Evolutionary conservation across 2,329 filamentous ascomycete species (phyloP), one percentile per base, ranked within the genome.

Genomic region (Fusarium pilosicola): DNA sequence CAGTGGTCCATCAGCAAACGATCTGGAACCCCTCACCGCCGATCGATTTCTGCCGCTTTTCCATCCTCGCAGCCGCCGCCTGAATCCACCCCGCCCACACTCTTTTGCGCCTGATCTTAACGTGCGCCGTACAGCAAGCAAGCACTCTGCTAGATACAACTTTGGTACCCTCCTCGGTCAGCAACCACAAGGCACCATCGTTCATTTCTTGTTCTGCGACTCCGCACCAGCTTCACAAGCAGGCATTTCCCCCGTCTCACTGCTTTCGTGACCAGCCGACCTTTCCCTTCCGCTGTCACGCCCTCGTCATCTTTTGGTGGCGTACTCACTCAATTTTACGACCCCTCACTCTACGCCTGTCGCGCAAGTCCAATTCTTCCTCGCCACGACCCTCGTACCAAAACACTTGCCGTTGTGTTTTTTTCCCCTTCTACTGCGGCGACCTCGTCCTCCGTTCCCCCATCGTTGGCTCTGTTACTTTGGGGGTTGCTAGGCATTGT

Each of bases 1-100:
- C 56, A 70, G 65, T 54, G 24, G n/a, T 67, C 76, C 70, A 76
- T 72, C 64, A 68, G 62, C 55, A 64, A 74, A 75, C 72, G 74
- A 77, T 77, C 76, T 76, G 74, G 76, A 74, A 71, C 76, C 74
- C 76, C 75, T 77, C 76, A 77, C 76, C 76, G 76, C 76, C 74
- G 76, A 77, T 77, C 76, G 68, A 73, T 75, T 76, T 77, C 76
- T 77, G 75, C 74, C 76, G 72, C 62, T 64, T 59, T 73, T 68
- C 70, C 72, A 61, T 74, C 72, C 66, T 73, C 68, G 62, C 71
- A 65, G 30, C 71, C 65, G 71, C 68, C 67, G 71, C 71, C 71
- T 68, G 68, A 74, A 74, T 60, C 74, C 71, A 68, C 66, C 72
- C 72, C 72, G 64, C 68, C 64, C 73, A 74, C 74, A 73, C 73